phyloP scores from a whole-genome alignment of 441 rosid species.

The Pelargonium cotyledonis region DNA sequence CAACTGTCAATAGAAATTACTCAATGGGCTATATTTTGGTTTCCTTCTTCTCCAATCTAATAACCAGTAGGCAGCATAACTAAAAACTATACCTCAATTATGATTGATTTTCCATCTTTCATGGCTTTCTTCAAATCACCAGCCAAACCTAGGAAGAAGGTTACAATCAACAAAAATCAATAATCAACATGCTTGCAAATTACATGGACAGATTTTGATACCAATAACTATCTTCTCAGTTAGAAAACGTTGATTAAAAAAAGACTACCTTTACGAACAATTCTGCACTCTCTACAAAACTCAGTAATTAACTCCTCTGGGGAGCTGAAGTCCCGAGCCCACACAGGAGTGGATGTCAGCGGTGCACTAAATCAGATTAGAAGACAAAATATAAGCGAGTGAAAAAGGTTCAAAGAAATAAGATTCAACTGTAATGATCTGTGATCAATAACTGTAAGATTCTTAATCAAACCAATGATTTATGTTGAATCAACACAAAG shows the following conservation, averaged over 20 bases:
- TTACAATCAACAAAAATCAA: constrained; percentile 14
- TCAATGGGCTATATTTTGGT: too few relatives aligned
- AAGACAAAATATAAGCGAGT: not conserved
- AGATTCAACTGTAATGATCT: not conserved
- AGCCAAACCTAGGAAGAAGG: constrained; percentile 64
- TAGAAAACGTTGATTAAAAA: not conserved
- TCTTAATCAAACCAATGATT: too few relatives aligned
- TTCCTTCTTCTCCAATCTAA: too few relatives aligned
- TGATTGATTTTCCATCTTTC: constrained; percentile 99
- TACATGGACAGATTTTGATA: not conserved
- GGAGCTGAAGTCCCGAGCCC: constrained; percentile 81
- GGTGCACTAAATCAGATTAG: constrained; percentile 60
- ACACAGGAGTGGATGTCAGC: constrained; percentile 80
- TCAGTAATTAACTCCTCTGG: constrained; percentile 86
- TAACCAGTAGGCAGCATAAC: not conserved
- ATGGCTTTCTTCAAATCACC: constrained; percentile 98
- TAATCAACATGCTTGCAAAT: constrained; percentile 10
- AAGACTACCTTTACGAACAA: constrained; percentile 86
- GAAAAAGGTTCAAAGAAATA: not conserved
- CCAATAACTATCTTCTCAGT: not conserved
- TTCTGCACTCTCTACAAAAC: constrained; percentile 94
- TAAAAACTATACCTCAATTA: constrained; percentile 62
- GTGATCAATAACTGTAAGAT: not conserved
- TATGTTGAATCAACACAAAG: too few relatives aligned
- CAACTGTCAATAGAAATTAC: not conserved